These are phyloP conservation scores for Endocalyx cinctus DNA, from an alignment of 2,329 filamentous ascomycete species.

Conservation along the genomic window DNA sequence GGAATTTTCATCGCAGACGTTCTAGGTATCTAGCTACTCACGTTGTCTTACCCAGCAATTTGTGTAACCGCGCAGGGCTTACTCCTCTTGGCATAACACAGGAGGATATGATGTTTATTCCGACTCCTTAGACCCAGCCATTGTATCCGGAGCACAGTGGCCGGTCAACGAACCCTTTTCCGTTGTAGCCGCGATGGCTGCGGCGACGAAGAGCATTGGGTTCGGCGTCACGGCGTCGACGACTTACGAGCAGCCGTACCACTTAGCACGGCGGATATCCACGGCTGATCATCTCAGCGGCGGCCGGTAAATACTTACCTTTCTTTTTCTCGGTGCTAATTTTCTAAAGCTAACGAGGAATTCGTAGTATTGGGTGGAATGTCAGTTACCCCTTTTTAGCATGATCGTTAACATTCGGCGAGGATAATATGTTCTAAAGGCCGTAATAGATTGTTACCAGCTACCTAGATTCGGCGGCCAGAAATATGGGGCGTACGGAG, in stretches of 20 bases:
- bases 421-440: too few relatives aligned
- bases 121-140: constrained; percentile 52
- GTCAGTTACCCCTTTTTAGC: constrained; percentile 30
- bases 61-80: too few relatives aligned
- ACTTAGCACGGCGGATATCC: constrained; percentile 59
- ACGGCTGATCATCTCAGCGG: constrained; percentile 65
- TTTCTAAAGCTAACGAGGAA: constrained; percentile 1
- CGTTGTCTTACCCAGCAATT: too few relatives aligned
- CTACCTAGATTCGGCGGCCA: constrained; percentile 65
- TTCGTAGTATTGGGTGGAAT: constrained; percentile 50
- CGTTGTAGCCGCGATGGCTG: constrained; percentile 65
- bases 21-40: too few relatives aligned
- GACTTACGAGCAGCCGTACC: constrained; percentile 68
- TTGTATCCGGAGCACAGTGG: constrained; percentile 63
- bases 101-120: constrained; percentile 69
- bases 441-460: constrained; percentile 58
- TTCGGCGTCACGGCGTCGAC: constrained; percentile 68
- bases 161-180: constrained; percentile 65
- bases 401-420: too few relatives aligned
- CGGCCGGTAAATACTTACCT: constrained; percentile 42
- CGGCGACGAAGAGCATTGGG: constrained; percentile 61
- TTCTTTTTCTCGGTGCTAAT: not conserved
- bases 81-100: too few relatives aligned
- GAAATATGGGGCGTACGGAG: constrained; percentile 56
- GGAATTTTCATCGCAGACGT: constrained; percentile 64